phyloP scores from a whole-genome alignment of 2,329 filamentous ascomycete species.

The Cytospora schulzeri region DNA sequence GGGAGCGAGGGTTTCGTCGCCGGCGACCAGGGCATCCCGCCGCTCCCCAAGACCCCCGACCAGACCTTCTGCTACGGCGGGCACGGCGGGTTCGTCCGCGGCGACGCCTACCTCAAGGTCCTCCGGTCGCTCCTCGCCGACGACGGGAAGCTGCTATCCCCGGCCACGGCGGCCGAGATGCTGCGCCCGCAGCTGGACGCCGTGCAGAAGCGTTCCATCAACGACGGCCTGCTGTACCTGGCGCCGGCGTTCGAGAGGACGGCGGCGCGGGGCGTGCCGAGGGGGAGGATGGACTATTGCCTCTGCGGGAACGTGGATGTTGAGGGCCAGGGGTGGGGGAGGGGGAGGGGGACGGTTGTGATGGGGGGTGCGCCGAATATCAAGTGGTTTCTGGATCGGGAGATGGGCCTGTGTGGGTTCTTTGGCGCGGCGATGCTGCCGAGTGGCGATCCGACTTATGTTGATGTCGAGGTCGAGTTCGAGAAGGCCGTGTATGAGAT shows the following conservation, averaged over 20 bases:
- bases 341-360: slow-evolving; percentile 45
- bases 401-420: slow-evolving; percentile 47
- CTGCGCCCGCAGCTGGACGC: slow-evolving; percentile 49
- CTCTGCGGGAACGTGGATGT: slow-evolving; percentile 45
- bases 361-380: slow-evolving; percentile 51
- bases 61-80: slow-evolving; percentile 46
- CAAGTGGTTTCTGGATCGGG: slow-evolving; percentile 52
- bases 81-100: slow-evolving; percentile 44
- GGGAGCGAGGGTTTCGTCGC: slow-evolving; percentile 39
- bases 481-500: slow-evolving; percentile 22
- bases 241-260: slow-evolving; percentile 39
- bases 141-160: slow-evolving; percentile 50
- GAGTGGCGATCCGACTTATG: slow-evolving; percentile 18
- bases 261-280: slow-evolving; percentile 26
- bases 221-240: slow-evolving; percentile 35
- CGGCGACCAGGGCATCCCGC: slow-evolving; percentile 37
- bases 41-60: slow-evolving; percentile 35
- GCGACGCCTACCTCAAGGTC: slow-evolving; percentile 46
- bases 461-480: slow-evolving; percentile 17
- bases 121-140: slow-evolving; percentile 50
- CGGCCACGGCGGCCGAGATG: slow-evolving; percentile 46
- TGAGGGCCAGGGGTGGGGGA: slow-evolving; percentile 46
- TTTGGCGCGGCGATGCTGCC: slow-evolving; percentile 22
- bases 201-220: slow-evolving; percentile 32
- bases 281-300: slow-evolving; percentile 41